Base-by-base conservation (phyloP, 2,329 filamentous ascomycete species). In the Raffaelea deltoideospora region DNA sequence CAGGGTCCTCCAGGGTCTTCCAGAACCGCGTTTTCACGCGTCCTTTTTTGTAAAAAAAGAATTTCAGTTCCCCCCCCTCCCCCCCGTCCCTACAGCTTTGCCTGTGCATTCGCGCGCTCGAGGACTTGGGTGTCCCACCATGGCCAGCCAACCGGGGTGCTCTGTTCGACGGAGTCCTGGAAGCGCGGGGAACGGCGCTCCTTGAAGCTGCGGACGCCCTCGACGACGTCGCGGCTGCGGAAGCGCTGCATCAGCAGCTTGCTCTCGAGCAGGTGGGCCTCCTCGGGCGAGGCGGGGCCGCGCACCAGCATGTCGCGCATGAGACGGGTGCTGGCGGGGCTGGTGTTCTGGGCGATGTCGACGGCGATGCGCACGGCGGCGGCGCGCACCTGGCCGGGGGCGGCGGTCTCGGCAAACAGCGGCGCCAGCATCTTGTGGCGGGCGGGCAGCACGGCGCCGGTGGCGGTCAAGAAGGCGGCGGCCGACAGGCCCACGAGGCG, bases 271-370 rank as follows among this genome's bases (percentile, higher is more conserved):
- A 84, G 53, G 59, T 84, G 79, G 37, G 79, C 71, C 34, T 65
- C 76, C 57, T 87, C 81, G 0, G 79, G 69, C 18, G 65, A 72
- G 15, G 57, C 61, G 0, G 64, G 60, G 26, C 65, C 64, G 22
- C 71, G 58, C 46, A 68, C 83, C 61, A 86, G 76, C 60, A 87
- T 54, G 48, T 84, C 79, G 49, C 72, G 69, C 69, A 82, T 85
- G 38, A 84, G 49, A 44, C 70, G 65, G 9, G 69, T 72, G 21
- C 72, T 70, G 21, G 84, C 69, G 1, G 58, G 57, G 46, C 76
- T 81, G 20, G 76, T 76, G 46, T 82, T 80, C 46, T 58, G 57
- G 2, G 72, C 76, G 31, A 84, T 68, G 36, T 83, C 78, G 18
- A 65, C 63, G 2, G 80, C 79, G 20, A 33, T 33, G 19, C 14